Evolutionary conservation across 1,284 basidiomycete species (phyloP), one percentile per base, ranked within the genome.

Genomic region (Ustanciosporium gigantosporum): DNA sequence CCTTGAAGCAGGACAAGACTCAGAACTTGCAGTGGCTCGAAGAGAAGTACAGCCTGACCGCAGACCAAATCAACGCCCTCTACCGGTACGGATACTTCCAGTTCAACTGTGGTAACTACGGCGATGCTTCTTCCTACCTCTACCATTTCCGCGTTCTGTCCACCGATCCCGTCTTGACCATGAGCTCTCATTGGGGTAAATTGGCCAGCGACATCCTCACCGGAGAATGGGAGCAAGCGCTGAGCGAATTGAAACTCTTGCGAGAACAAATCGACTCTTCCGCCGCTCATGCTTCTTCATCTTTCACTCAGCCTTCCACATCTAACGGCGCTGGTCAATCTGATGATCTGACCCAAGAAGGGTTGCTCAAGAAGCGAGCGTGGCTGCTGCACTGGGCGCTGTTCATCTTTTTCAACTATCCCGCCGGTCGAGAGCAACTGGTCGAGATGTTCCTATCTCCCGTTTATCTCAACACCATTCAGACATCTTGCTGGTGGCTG

Each of bases 61-160:
- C 89, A 49, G 91, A 95, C 57, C 90, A 96, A 85, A 95, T 98
- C 79, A 90, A 88, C 41, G 90, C 90, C 2, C 84, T 98, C 8
- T 98, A 98, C 83, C 91, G 91, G 80, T 97, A 94, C 80, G 95
- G 94, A 47, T 88, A 97, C 79, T 97, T 93, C 83, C 92, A 95
- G 81, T 98, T 91, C 82, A 91, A 92, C 25, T 91, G 91, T 77
- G 94, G 95, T 46, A 91, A 92, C 79, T 98, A 98, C 83, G 88
- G 86, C 66, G 90, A 90, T 56, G 92, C 95, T 17, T 91, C 92
- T 43, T 92, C 96, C 80, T 97, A 95, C 81, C 85, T 98, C 53
- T 93, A 98, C 83, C 94, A 98, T 79, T 98, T 96, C 84, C 90
- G 93, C 57, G 88, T 97, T 37, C 87, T 98, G 57, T 95, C 93